Conservation (phyloP, 495 filamentous ascomycete genomes). For the Podospora fimiseda region DNA sequence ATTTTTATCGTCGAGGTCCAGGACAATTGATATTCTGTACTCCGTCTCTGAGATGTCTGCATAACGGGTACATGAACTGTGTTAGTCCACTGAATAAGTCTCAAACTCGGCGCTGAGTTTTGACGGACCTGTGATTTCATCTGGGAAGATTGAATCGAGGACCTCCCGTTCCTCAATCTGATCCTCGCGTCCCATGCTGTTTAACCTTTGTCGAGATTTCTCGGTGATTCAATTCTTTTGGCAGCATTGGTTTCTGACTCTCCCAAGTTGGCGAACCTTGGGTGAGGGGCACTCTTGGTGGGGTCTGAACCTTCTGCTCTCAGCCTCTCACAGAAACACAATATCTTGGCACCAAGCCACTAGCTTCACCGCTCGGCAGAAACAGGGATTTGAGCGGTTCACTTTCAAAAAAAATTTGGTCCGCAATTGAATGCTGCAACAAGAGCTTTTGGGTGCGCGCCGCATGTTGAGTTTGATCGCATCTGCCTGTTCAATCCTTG, state of each 20-base stretch:
- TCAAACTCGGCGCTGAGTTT: neutral
- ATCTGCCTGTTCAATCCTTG: no score
- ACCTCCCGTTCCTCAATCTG: conserved; percentile 95
- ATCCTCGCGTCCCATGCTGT: conserved; percentile 96
- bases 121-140: conserved; percentile 80
- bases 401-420: conserved; percentile 18
- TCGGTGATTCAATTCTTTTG: neutral
- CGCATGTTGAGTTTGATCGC: neutral
- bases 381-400: conserved; percentile 14
- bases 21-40: conserved; percentile 72
- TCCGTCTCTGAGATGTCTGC: conserved; percentile 79
- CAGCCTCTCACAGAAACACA: neutral
- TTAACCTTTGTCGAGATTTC: conserved; percentile 18
- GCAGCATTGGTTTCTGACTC: neutral
- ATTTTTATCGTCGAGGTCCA: conserved; percentile 59
- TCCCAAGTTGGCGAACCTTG: neutral
- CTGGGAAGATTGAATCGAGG: conserved; percentile 94
- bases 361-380: conserved; percentile 38
- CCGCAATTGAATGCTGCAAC: neutral
- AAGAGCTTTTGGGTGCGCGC: neutral
- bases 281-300: conserved; percentile 1
- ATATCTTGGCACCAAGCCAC: conserved; percentile 6
- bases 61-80: neutral
- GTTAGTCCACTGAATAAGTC: neutral
- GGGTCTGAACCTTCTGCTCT: conserved; percentile 1